Conservation (phyloP, 2,329 filamentous ascomycete genomes). For the Colletotrichum theobromicola region DNA sequence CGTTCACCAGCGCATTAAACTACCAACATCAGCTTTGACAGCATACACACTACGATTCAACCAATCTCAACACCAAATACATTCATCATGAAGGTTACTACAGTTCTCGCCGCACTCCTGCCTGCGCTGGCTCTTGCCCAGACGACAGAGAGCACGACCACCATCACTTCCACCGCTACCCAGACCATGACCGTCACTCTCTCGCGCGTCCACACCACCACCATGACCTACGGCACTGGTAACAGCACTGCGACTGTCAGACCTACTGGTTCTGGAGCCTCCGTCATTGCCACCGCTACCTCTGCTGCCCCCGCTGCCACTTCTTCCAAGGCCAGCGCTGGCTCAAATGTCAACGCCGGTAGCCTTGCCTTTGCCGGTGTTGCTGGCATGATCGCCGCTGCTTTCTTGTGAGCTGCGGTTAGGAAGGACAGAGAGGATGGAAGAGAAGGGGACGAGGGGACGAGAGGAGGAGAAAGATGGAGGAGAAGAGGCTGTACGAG, state of each 20-base stretch:
- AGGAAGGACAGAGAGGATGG: neutral
- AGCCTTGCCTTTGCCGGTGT: conserved; percentile 54
- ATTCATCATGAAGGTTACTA: conserved; percentile 42
- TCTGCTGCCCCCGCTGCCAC: conserved; percentile 26
- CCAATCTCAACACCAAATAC: conserved; percentile 12
- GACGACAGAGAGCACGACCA: conserved; percentile 41
- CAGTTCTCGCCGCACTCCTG: conserved; percentile 54
- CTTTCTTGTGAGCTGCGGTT: conserved; percentile 53
- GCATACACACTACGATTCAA: conserved; percentile 13
- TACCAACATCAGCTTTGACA: conserved; percentile 26
- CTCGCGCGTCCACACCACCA: conserved; percentile 41
- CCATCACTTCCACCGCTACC: conserved; percentile 55
- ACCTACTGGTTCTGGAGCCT: conserved; percentile 26
- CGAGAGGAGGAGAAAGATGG: neutral
- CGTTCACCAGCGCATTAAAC: conserved; percentile 2
- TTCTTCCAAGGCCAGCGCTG: conserved; percentile 30
- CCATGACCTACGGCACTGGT: conserved; percentile 42
- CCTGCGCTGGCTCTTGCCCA: conserved; percentile 59
- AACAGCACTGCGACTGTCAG: conserved; percentile 40
- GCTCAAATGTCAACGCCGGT: conserved; percentile 44
- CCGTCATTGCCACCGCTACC: conserved; percentile 8
- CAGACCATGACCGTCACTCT: conserved; percentile 48
- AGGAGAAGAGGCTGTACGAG: neutral
- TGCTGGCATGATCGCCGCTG: conserved; percentile 54
- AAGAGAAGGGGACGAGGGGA: neutral